phyloP scores from a whole-genome alignment of 768 basidiomycete genomes.

The Lentinula sp. region DNA sequence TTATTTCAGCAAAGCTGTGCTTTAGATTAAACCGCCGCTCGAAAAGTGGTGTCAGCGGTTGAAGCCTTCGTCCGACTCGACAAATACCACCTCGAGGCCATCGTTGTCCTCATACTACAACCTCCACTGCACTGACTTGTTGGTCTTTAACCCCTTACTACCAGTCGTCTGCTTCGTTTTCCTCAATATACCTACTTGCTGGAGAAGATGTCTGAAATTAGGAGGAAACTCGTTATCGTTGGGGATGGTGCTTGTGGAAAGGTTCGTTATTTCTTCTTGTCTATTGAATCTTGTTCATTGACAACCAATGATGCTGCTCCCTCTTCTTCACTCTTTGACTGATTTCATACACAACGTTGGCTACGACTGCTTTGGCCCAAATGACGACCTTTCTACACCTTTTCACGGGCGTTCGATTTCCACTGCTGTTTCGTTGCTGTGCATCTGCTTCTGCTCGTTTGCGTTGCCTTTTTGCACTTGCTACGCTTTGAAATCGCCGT shows the following conservation, averaged over 20 bases:
- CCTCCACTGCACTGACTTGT: not conserved
- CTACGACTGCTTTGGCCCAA: not conserved
- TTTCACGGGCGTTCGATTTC: not conserved
- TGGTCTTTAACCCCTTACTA: not conserved
- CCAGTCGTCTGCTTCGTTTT: not conserved
- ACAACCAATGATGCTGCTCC: constrained; percentile 1
- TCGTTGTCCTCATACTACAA: not conserved
- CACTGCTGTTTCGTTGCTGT: not conserved
- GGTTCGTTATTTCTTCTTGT: constrained; percentile 32
- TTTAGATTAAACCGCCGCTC: not conserved
- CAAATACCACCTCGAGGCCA: not conserved
- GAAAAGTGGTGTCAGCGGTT: not conserved
- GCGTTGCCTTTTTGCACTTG: not conserved
- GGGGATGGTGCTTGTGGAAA: constrained; percentile 98
- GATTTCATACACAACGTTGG: not conserved
- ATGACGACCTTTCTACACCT: not conserved
- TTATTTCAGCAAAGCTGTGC: not conserved
- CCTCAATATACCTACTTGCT: constrained; percentile 12
- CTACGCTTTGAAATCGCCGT: not conserved
- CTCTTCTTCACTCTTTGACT: constrained; percentile 13
- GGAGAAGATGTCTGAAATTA: constrained; percentile 83
- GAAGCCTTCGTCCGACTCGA: not conserved
- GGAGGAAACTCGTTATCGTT: constrained; percentile 98
- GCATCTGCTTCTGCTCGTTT: not conserved
- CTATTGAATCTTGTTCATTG: not conserved